These are phyloP conservation scores for Skeletonema potamos DNA, from an alignment of 108 stramenopile species.

Conservation along the genomic window DNA sequence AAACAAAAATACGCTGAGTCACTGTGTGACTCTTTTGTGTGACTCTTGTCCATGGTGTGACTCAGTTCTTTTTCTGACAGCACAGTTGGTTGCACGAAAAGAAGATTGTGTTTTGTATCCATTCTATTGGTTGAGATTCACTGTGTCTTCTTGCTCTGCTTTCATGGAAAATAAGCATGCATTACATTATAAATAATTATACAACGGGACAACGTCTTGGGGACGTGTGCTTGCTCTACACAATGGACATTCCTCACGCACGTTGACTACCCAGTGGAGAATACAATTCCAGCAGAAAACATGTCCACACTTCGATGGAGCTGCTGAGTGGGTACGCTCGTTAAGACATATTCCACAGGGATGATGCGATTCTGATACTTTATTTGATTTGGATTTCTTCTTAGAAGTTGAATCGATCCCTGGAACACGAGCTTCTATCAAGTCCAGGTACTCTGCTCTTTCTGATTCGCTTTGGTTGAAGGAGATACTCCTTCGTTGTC, in stretches of 20 bases:
- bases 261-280: constrained; percentile 42
- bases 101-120: no score
- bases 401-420: constrained; percentile 23
- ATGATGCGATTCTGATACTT: constrained; percentile 8
- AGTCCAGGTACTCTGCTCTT: constrained; percentile 29
- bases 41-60: no score
- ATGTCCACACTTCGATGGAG: constrained; percentile 38
- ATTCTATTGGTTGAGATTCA: no score
- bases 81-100: no score
- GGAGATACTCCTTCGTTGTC: background rate
- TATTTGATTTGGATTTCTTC: background rate
- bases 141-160: no score
- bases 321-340: constrained; percentile 37
- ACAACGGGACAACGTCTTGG: constrained; percentile 40
- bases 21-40: no score
- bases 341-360: constrained; percentile 43
- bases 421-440: constrained; percentile 42
- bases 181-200: constrained; percentile 39
- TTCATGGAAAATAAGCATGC: no score
- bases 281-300: constrained; percentile 48
- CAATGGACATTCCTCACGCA: constrained; percentile 40
- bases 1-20: no score
- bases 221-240: constrained; percentile 40
- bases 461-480: constrained; percentile 13
- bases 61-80: no score